A percentile compares a stretch with the other conserved stretches of the same genome.
Evolutionary conservation across 164 flowering plant species (phyloP).

Genomic region (Echeveria elegans): DNA sequence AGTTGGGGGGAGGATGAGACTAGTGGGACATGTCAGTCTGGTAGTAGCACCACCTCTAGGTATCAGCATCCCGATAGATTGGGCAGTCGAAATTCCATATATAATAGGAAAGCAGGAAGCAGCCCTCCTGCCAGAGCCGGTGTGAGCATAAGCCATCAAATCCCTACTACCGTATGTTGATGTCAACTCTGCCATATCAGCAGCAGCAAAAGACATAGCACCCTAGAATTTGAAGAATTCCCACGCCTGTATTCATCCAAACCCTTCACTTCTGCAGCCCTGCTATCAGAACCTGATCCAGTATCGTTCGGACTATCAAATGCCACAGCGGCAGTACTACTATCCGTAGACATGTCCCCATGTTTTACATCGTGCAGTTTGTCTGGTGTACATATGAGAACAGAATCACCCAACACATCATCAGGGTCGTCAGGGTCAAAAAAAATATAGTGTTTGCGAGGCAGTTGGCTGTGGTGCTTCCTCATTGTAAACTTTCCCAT

Average conservation of each 20-base stretch:
- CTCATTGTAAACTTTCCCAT: too few species aligned
- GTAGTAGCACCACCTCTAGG: too few species aligned
- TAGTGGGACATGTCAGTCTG: too few species aligned
- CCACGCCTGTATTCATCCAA: constrained; percentile 59
- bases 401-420: constrained; percentile 63
- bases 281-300: constrained; percentile 64
- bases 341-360: constrained; percentile 71
- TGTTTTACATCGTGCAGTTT: constrained; percentile 89
- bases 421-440: too few species aligned
- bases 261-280: constrained; percentile 41
- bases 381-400: constrained; percentile 71
- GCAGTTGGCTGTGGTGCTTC: too few species aligned
- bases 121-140: too few species aligned
- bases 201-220: constrained; percentile 94
- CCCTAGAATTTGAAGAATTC: constrained; percentile 68
- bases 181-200: constrained; percentile 92
- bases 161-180: constrained; percentile 74
- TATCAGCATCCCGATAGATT: too few species aligned
- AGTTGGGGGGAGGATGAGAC: too few species aligned
- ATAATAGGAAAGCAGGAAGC: too few species aligned
- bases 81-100: too few species aligned
- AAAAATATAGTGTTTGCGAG: too few species aligned
- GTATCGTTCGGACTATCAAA: constrained; percentile 54
- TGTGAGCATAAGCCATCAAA: too few species aligned
- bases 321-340: constrained; percentile 31